phyloP scores from a whole-genome alignment of 164 flowering plant genomes.

The Santalum album region DNA sequence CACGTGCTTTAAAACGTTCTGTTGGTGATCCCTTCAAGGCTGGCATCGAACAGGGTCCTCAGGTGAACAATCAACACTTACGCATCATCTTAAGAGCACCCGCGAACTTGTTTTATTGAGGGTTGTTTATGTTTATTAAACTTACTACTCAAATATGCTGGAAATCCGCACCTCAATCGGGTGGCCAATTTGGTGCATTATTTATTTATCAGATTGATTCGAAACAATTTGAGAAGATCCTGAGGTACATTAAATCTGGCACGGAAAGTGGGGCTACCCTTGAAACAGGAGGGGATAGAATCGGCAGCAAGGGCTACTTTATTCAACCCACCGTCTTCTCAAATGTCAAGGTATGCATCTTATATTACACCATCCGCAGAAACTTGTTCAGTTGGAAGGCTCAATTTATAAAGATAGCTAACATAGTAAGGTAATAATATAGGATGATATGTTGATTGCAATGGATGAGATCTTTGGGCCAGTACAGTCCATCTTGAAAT shows the following conservation, averaged over 20 bases:
- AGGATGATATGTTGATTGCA: slow-evolving; percentile 69
- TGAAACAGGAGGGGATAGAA: slow-evolving; percentile 52
- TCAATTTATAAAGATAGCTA: no score
- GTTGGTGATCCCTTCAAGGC: slow-evolving; percentile 66
- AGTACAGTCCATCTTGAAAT: slow-evolving; percentile 58
- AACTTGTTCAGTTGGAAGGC: no score
- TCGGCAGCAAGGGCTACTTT: slow-evolving; percentile 38
- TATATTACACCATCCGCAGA: not conserved
- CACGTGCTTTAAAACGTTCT: slow-evolving; percentile 38
- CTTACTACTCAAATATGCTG: not conserved
- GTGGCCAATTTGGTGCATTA: no score
- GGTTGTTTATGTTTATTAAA: not conserved
- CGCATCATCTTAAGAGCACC: no score
- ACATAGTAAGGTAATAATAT: no score
- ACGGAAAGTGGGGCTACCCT: slow-evolving; percentile 52
- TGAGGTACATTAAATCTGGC: slow-evolving; percentile 43
- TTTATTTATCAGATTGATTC: slow-evolving; percentile 33
- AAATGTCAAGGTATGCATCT: slow-evolving; percentile 38
- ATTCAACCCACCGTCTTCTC: slow-evolving; percentile 68
- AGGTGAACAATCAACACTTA: slow-evolving; percentile 27
- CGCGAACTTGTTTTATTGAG: no score
- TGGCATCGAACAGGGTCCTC: slow-evolving; percentile 67
- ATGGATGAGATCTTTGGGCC: slow-evolving; percentile 71
- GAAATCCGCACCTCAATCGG: not conserved
- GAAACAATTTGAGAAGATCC: slow-evolving; percentile 48